Base-by-base conservation (phyloP, 208 protist species). In the Crithidia fasciculata region DNA sequence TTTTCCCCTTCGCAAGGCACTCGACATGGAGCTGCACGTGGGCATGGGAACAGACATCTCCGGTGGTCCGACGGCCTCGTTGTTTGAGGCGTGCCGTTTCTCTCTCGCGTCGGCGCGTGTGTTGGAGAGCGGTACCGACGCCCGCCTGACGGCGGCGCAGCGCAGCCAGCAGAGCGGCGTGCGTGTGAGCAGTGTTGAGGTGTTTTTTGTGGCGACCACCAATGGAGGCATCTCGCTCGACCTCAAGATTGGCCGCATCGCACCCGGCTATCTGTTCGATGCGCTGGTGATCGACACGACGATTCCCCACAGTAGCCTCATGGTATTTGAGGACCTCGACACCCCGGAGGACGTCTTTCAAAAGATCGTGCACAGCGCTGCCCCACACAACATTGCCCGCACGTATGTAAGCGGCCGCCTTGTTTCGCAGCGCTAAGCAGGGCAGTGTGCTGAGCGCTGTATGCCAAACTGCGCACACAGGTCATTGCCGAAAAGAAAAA, bases 21-120 rank as follows among this genome's bases (percentile, higher is more conserved):
- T 96, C 39, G 69, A 94, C 18, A 81, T 72, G 39, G 87, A 85
- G 19, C 36, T 98, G 16, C 91, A 93, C 43, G 95, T 99, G 3
- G 89, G 92, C 10, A 82, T 99, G 49, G 98, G 96, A 5, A 99
- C 98, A 2, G 98, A 99, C 76, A 85, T 98, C 15, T 85, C 94
- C 36, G 98, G 95, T 50, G 98, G 98, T 10, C 88, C 85, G 41
- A 85, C 72, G 49, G 73, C 91, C 16, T 98, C 91, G 10, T 85
- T 98, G 45, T 83, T 98, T 19, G 82, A 95, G 19, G 75, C 86
- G 36, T 93, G 96, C 72, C 88, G 94, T 65, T 72, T 92, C 64
- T 81, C 90, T 8, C 50, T 98, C 28, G 70, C 90, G 41, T 81
- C 85, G 0, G 95, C 90, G 7, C 85, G 82, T 10, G 67, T 70